These are phyloP conservation scores for Recurvomyces mirabilis DNA, from an alignment of 495 filamentous ascomycete species.

Conservation along the genomic window DNA sequence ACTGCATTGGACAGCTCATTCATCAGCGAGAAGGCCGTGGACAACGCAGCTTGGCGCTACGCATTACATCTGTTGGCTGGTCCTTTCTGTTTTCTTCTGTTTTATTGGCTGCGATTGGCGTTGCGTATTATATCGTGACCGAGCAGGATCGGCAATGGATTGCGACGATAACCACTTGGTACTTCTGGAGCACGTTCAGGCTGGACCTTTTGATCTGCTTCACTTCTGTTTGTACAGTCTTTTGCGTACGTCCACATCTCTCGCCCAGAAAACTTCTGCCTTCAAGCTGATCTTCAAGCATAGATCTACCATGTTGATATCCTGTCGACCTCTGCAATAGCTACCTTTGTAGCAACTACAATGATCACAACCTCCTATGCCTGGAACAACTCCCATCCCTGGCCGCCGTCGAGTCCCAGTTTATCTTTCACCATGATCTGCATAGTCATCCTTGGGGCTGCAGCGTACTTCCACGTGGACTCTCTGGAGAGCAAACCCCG, in stretches of 20 bases:
- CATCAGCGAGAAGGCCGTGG: slow-evolving; percentile 7
- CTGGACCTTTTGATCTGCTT: slow-evolving; percentile 16
- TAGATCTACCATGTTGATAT: slow-evolving; percentile 15
- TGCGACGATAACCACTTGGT: background rate
- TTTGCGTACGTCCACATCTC: slow-evolving; percentile 25
- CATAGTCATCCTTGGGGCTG: slow-evolving; percentile 8
- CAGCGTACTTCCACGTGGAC: slow-evolving; percentile 14
- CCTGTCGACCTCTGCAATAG: slow-evolving; percentile 11
- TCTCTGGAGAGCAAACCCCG: slow-evolving; percentile 3
- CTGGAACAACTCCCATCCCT: slow-evolving; percentile 20
- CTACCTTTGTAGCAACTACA: slow-evolving; percentile 12
- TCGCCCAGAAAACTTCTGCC: too few relatives aligned
- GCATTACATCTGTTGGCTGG: slow-evolving; percentile 19
- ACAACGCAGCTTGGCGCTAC: background rate
- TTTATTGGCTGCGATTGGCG: background rate
- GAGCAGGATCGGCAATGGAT: slow-evolving; percentile 22
- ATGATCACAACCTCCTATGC: slow-evolving; percentile 12
- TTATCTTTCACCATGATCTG: slow-evolving; percentile 6
- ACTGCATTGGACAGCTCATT: slow-evolving; percentile 8
- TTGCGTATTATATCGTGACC: background rate
- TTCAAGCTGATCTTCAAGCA: too few relatives aligned
- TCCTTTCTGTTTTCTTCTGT: slow-evolving; percentile 18
- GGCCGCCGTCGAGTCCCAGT: slow-evolving; percentile 7
- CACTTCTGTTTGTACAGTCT: slow-evolving; percentile 22
- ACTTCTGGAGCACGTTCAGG: slow-evolving; percentile 15